Conservation (phyloP, 345 rosid genomes). For the Stellera chamaejasme region DNA sequence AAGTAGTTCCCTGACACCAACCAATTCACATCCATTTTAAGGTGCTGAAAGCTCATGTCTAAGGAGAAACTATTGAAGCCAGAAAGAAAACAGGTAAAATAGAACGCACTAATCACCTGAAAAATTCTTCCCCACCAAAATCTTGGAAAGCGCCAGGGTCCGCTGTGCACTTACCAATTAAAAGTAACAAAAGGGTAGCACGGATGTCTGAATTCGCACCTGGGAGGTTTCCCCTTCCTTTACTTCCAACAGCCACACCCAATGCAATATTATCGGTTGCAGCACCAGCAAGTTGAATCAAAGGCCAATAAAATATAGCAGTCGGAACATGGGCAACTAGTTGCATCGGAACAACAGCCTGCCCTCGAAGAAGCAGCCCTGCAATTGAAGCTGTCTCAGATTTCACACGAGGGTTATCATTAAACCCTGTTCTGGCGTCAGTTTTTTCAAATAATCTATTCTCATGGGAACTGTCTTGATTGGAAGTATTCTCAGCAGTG, state of each 20-base stretch:
- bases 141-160: conserved; percentile 84
- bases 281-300: conserved; percentile 95
- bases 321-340: conserved; percentile 91
- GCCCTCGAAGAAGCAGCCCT: conserved; percentile 80
- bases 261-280: conserved; percentile 88
- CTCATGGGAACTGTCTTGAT: conserved; percentile 25
- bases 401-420: conserved; percentile 27
- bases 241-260: conserved; percentile 98
- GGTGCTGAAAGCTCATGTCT: not conserved
- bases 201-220: conserved; percentile 96
- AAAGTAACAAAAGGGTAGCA: conserved; percentile 80
- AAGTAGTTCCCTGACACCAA: conserved; percentile 61
- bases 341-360: conserved; percentile 91
- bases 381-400: conserved; percentile 90
- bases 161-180: conserved; percentile 91
- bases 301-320: conserved; percentile 91
- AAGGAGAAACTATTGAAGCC: not conserved
- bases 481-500: conserved; percentile 28
- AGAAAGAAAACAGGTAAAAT: conserved; percentile 6
- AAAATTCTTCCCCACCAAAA: conserved; percentile 90
- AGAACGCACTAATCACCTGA: conserved; percentile 46
- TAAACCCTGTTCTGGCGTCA: conserved; percentile 36
- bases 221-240: conserved; percentile 96
- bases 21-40: conserved; percentile 9
- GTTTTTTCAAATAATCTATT: conserved; percentile 37